Evolutionary conservation across 371 early-diverging fungal genomes (phyloP), one percentile per base, ranked within the genome.

Genomic region (Apophysomyces variabilis): DNA sequence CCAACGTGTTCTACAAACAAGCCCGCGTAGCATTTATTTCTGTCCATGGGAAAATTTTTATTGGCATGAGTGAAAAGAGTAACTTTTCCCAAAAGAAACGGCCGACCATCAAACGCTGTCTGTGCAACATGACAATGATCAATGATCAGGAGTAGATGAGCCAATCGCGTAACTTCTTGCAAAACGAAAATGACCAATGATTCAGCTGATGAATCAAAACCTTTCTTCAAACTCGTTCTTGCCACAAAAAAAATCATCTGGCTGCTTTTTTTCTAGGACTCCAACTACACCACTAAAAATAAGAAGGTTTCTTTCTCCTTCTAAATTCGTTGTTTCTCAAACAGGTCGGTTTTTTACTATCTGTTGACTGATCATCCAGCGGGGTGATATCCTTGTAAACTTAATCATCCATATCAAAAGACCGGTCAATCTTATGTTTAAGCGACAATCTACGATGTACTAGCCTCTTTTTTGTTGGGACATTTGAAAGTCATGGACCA

Each of bases 301-400:
- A 50, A 47, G 16, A 47, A 18, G 16, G 18, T 11, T 13, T 47
- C 7, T 47, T 18, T 47, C 16, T 47, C 54, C 21, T 50, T 50
- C 16, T 26, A 9, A 50, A 50, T 21, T 5, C 54, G 21, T 50
- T 9, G n/a, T n/a, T 50, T 21, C 9, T 50, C 54, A 50, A 26
- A 18, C 54, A 18, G 8, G 41, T 41, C 8, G 41, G 5, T 21
- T 9, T 50, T 50, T 50, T 50, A 21, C 21, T 21, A 50, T 50
- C 54, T 50, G 54, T 50, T 50, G 54, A 50, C 54, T 50, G 54
- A 50, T 50, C 54, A 50, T 50, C 54, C 54, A 21, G 54, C 54
- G 54, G 54, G 54, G 54, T 26, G 21, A 26, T 9, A 50, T 50
- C 21, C 16, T 1, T 18, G 21, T 26, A 21, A 50, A 50, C 54